Conservation (phyloP, 2,329 filamentous ascomycete species). For the Scedosporium aurantiacum region DNA sequence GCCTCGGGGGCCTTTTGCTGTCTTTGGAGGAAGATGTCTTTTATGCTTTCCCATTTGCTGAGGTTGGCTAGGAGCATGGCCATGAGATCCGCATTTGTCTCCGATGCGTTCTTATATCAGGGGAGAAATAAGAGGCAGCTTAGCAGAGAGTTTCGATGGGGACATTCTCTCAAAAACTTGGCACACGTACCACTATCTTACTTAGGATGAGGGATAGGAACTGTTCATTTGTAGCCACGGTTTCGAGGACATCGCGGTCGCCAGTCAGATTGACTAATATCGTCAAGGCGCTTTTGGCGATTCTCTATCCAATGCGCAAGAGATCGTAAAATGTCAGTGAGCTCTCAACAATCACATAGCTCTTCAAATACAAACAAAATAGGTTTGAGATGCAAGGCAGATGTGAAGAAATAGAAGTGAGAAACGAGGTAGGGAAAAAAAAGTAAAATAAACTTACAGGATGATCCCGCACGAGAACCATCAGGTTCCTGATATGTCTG, state of each 20-base stretch:
- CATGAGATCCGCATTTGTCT: slow-evolving; percentile 72
- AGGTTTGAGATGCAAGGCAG: too few relatives aligned
- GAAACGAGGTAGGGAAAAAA: not conserved
- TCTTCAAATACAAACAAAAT: not conserved
- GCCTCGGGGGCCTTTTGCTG: slow-evolving; percentile 57
- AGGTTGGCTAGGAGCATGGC: slow-evolving; percentile 92
- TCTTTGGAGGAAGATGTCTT: slow-evolving; percentile 54
- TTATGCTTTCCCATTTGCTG: slow-evolving; percentile 65
- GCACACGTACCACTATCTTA: slow-evolving; percentile 60
- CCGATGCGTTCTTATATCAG: slow-evolving; percentile 48
- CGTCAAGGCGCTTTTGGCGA: slow-evolving; percentile 84
- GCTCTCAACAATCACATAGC: not conserved
- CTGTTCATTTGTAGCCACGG: slow-evolving; percentile 63
- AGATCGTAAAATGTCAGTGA: not conserved
- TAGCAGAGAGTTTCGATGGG: not conserved
- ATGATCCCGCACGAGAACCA: slow-evolving; percentile 76
- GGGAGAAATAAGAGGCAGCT: not conserved
- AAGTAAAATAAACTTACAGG: slow-evolving; percentile 39
- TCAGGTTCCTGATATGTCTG: slow-evolving; percentile 74
- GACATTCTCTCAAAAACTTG: not conserved
- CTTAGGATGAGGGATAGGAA: slow-evolving; percentile 66
- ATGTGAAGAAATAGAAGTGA: too few relatives aligned
- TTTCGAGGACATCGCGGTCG: slow-evolving; percentile 64
- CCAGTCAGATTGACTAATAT: slow-evolving; percentile 80
- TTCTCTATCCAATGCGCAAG: slow-evolving; percentile 44